Conservation (phyloP, 2,329 filamentous ascomycete species). For the Exophiala viscosa region DNA sequence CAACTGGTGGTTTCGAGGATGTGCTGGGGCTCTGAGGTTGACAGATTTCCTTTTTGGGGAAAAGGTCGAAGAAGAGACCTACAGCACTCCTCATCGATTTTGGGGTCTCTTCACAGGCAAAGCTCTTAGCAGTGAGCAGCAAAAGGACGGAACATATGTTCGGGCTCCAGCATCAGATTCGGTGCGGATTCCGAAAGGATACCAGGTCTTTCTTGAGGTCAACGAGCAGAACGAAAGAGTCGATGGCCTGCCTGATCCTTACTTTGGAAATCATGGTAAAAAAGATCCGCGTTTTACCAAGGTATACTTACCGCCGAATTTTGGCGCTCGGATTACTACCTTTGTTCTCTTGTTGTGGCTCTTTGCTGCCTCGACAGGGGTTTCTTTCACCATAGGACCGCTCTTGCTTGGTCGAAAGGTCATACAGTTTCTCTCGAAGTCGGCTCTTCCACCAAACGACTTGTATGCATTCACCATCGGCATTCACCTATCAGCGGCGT, state of each 20-base stretch:
- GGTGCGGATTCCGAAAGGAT: conserved; percentile 85
- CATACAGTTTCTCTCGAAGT: conserved; percentile 68
- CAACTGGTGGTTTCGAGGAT: conserved; percentile 91
- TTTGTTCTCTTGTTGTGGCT: conserved; percentile 92
- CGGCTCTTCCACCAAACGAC: conserved; percentile 76
- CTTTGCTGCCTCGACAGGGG: conserved; percentile 83
- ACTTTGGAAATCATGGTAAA: conserved; percentile 58
- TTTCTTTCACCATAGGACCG: conserved; percentile 80
- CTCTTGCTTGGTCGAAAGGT: conserved; percentile 78
- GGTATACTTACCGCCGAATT: conserved; percentile 80
- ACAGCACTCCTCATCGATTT: conserved; percentile 47
- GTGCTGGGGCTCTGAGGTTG: conserved; percentile 72
- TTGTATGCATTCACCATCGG: conserved; percentile 94
- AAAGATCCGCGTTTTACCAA: conserved; percentile 61
- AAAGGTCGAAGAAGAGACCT: conserved; percentile 72
- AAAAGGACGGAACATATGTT: conserved; percentile 72
- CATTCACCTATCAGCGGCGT: conserved; percentile 71
- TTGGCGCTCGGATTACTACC: conserved; percentile 71
- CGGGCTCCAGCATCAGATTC: conserved; percentile 92
- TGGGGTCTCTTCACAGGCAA: conserved; percentile 27
- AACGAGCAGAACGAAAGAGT: conserved; percentile 62
- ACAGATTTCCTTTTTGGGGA: conserved; percentile 94
- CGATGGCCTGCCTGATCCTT: conserved; percentile 55
- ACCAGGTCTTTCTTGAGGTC: conserved; percentile 74
- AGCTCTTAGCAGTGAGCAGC: conserved; percentile 21